Base-by-base conservation (phyloP, 371 early-diverging fungal species). In the Choanephora cucurbitarum region DNA sequence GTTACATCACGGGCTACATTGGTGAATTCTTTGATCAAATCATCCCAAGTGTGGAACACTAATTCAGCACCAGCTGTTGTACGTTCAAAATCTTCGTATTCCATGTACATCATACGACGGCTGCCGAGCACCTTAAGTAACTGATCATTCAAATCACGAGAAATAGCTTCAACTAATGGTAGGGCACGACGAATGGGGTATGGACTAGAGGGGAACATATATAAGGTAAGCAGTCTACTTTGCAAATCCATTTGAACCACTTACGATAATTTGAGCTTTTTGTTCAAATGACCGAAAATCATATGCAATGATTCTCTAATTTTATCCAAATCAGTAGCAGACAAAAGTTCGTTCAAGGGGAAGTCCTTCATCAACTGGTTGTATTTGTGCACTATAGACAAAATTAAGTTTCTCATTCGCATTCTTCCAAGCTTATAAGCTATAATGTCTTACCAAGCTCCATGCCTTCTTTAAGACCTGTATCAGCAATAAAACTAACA, bases 331-430 rank as follows among this genome's bases (percentile, higher is more conserved):
- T 98, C 98, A 6, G 97, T 91, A 0, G 98, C 94, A 11, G 97
- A 85, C 43, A 99, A 75, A 24, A 99, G 84, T 66, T 98, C 98
- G 67, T 93, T 93, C 39, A 98, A 75, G 28, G 99, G 99, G 56
- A 99, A 98, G 49, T 99, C 98, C 70, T 92, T 93, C 97, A 99
- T 97, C 48, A 99, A 80, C 70, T 91, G 91, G 65, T 98, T 98
- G 85, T 97, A 98, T 61, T 91, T 95, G 68, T 84, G 83, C 3
- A 96, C 98, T 82, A 63, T 18, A 5, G 10, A n/a, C 28, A 28
- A 28, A 39, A 11, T 1, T 2, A 13, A 18, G 24, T 17, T 1
- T 46, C 21, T 18, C 24, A 21, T 18, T 2, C 11, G 10, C 4
- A n/a, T 28, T 46, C n/a, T n/a, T n/a, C n/a, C n/a, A n/a, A n/a